Base-by-base conservation (phyloP, 352 stramenopile genomes). In the Globisporangium alternatum region DNA sequence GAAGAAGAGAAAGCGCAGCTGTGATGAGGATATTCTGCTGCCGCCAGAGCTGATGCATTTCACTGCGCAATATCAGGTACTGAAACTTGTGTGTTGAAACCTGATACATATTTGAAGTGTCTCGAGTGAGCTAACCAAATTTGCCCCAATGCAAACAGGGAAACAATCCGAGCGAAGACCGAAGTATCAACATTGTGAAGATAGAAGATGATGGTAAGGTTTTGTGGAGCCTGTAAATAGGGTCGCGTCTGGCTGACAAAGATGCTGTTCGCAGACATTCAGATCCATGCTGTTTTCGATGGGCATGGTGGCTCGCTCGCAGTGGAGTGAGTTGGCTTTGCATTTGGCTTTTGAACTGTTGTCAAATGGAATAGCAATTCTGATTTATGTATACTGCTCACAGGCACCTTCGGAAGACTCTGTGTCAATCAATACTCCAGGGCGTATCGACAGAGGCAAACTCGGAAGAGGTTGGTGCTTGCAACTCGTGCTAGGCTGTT, bases 111-210 rank as follows among this genome's bases (percentile, higher is more conserved):
- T 39, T 5, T 39, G 33, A 39, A 39, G 33, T 10, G 33, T 39
- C 33, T 39, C 33, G 9, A 39, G 33, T 45, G 3, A 45, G 15
- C 13, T 45, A 15, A 45, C 13, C 19, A 15, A 1, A 1, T 52
- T 31, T 37, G 21, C 12, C n/a, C 17, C 7, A 22, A 55, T 7
- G 31, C 15, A 12, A 13, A 9, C 21, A 86, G 75, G 81, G 78
- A 0, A 91, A 91, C 51, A 67, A 71, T 15, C 81, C 81, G n/a
- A 79, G 80, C 5, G 82, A 91, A 74, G 82, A 91, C 56, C 72
- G 82, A 33, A 89, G 82, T 56, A 53, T 88, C 21, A 88, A 88
- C 44, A 71, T 77, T 19, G 57, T 70, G 25, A 86, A 81, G 48
- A 51, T 60, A 22, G 68, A 55, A 5, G 69, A 78, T 56, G 49